Conservation (phyloP, 2,329 filamentous ascomycete species). For the Colletotrichum sp. region DNA sequence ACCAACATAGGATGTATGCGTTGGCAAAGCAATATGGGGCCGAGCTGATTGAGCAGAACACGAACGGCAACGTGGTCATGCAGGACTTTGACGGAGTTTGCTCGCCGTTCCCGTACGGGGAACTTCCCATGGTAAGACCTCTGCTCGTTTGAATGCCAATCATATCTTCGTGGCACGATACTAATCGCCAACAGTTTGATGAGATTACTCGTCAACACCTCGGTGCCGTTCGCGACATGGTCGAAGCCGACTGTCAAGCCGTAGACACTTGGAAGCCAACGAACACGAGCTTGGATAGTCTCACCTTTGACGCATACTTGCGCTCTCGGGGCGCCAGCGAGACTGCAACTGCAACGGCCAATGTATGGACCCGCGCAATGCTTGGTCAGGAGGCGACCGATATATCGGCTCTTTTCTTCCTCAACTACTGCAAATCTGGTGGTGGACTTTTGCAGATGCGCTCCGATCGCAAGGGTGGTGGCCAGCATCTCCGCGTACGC, state of each 20-base stretch:
- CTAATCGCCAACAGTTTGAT: slow-evolving; percentile 5
- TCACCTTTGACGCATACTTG: slow-evolving; percentile 34
- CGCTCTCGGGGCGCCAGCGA: slow-evolving; percentile 25
- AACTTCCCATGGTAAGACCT: slow-evolving; percentile 21
- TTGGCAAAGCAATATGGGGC: slow-evolving; percentile 45
- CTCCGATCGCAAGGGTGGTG: slow-evolving; percentile 57
- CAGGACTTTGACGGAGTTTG: slow-evolving; percentile 40
- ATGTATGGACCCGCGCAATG: slow-evolving; percentile 54
- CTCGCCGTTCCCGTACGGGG: slow-evolving; percentile 23
- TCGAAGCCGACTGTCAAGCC: slow-evolving; percentile 32
- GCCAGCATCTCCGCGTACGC: slow-evolving; percentile 54
- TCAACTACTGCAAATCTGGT: slow-evolving; percentile 59
- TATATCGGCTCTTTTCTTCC: slow-evolving; percentile 56
- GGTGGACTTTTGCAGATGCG: slow-evolving; percentile 57
- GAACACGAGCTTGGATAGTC: slow-evolving; percentile 25
- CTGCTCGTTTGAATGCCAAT: neutral
- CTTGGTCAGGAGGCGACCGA: slow-evolving; percentile 54
- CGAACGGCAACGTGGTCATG: slow-evolving; percentile 46
- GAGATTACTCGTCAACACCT: neutral
- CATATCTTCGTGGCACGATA: neutral
- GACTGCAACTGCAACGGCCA: slow-evolving; percentile 38
- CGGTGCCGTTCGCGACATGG: slow-evolving; percentile 26
- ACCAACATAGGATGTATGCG: slow-evolving; percentile 49
- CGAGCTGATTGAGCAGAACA: slow-evolving; percentile 53
- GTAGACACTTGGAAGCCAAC: slow-evolving; percentile 26